Base-by-base conservation (phyloP, 1,139 yeast species). In the Wickerhamomyces sp. region DNA sequence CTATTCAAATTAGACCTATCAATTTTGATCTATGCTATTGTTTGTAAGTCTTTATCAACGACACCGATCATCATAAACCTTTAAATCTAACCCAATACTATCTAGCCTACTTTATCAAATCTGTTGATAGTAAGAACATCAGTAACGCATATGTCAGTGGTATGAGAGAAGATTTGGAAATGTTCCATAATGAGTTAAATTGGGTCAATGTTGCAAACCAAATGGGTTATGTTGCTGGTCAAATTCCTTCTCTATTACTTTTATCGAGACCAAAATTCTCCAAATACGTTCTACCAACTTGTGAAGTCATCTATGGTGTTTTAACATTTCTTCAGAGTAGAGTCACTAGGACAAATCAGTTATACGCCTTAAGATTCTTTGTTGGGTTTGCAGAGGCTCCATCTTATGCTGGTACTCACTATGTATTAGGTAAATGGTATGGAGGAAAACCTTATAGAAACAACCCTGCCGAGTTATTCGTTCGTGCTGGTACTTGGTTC, bases 61-160 rank as follows among this genome's bases (percentile, higher is more conserved):
- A n/a, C n/a, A n/a, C n/a, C n/a, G n/a, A n/a, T n/a, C n/a, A n/a
- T n/a, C n/a, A n/a, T n/a, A n/a, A n/a, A n/a, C n/a, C n/a, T n/a
- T n/a, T n/a, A n/a, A n/a, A n/a, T n/a, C n/a, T n/a, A n/a, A n/a
- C n/a, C n/a, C n/a, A n/a, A n/a, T n/a, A n/a, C n/a, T 64, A 77
- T 51, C 61, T 75, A 58, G 80, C 78, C n/a, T 78, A 76, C 55
- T 29, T 29, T 16, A 16, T 23, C 21, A 29, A 29, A n/a, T 22
- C 31, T 5, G 16, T 29, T 6, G 31, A 29, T 29, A 6, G 26
- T 6, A 12, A 75, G 17, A 74, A 74, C 48, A 54, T 77, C 36
- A 69, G 67, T 44, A 73, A 75, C 47, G 82, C 82, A 10, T 77
- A 77, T 51, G 73, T 75, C 30, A 67, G 75, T 14, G 80, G 80